Base-by-base conservation (phyloP, 305 asterid genomes). In the Stenogyne calaminthoides region DNA sequence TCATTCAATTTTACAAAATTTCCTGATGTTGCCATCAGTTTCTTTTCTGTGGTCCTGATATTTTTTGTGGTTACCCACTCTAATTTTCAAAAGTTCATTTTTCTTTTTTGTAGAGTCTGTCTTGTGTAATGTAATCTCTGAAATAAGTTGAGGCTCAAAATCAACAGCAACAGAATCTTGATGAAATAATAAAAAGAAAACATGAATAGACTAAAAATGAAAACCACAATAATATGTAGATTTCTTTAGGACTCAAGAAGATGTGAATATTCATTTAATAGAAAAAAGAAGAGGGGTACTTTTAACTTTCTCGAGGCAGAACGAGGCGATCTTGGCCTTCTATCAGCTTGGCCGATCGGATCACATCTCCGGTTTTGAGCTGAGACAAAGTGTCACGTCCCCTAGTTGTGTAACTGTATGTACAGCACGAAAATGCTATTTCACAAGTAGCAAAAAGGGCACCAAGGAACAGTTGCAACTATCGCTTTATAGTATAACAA, bases 291-390 rank as follows among this genome's bases (percentile, higher is more conserved):
- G 36, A 32, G 9, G 7, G n/a, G 19, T 36, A 34, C 16, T 54
- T 40, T 73, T 72, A 83, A 61, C 71, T 86, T 73, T 90, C 83
- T 40, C 71, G 79, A 11, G 96, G 94, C 73, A 91, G 80, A 73
- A 90, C 68, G 18, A 94, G 95, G 71, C 95, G 93, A 56, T 91
- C 98, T 79, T 84, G 87, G 73, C 99, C 99, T 74, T 91, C 95
- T 57, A 94, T 83, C 61, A 94, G 85, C 82, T 80, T 91, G 37
- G 92, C 99, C 37, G 92, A 91, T 72, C 88, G 88, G 66, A 94
- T 86, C 64, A 91, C 70, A 64, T 94, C 97, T 19, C 99, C 99
- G 2, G 89, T 86, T 80, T 87, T 94, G 49, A 94, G 85, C 85
- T 94, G 88, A 27, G 96, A 72, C 61, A 94, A 80, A 44, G 77